phyloP scores from a whole-genome alignment of 805 yeast species.

The Candida vartiovaarae region DNA sequence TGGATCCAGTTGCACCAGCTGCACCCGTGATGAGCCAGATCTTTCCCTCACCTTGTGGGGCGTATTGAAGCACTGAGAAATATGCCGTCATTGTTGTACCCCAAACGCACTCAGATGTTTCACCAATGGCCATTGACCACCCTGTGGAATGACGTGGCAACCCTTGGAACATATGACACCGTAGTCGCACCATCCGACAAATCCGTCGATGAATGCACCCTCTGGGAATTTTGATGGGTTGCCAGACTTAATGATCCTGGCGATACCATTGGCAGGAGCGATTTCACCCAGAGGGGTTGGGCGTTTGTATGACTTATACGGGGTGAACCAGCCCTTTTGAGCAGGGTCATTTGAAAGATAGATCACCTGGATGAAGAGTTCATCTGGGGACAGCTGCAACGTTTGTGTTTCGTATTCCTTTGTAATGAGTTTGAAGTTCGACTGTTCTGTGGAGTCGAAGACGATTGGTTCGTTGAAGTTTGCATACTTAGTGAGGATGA shows the following conservation, averaged over 20 bases:
- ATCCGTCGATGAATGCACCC: constrained; percentile 37
- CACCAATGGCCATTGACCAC: constrained; percentile 21
- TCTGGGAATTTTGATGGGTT: constrained; percentile 26
- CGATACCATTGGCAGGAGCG: constrained; percentile 43
- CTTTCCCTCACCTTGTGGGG: constrained; percentile 33
- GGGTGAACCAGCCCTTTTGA: constrained; percentile 47
- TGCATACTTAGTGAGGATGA: constrained; percentile 24
- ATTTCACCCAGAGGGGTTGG: constrained; percentile 33
- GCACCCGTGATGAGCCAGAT: constrained; percentile 53
- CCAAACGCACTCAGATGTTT: constrained; percentile 44
- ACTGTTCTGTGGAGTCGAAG: constrained; percentile 17
- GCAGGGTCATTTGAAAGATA: constrained; percentile 58
- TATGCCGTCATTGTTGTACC: constrained; percentile 56
- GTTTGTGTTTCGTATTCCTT: constrained; percentile 15
- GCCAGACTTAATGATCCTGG: constrained; percentile 41
- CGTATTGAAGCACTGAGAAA: constrained; percentile 42
- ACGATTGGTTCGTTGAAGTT: constrained; percentile 21
- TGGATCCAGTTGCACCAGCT: constrained; percentile 62
- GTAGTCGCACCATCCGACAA: constrained; percentile 43
- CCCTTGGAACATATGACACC: constrained; percentile 29
- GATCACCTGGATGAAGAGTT: constrained; percentile 36
- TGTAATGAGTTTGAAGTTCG: constrained; percentile 25
- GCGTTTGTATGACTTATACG: constrained; percentile 23
- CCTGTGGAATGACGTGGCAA: not conserved
- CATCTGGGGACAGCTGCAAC: constrained; percentile 26